Percentiles rank a stretch among this genome's conserved stretches.
phyloP scores from a whole-genome alignment of 371 early-diverging fungal genomes.

The Funneliformis caledonium region DNA sequence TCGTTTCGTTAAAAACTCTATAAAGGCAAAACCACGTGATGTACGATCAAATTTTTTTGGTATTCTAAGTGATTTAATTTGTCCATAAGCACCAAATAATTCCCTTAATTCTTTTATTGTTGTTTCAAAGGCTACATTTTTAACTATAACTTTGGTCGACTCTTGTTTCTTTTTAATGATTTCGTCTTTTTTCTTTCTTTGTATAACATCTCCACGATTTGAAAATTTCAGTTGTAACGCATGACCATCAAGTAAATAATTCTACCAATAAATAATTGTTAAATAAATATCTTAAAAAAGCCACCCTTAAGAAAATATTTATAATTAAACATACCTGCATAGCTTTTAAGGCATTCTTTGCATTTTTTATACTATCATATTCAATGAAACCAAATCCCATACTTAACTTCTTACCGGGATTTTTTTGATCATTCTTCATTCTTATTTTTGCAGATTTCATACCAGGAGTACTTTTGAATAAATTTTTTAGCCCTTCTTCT shows the following conservation, averaged over 20 bases:
- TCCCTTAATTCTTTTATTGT: conserved; percentile 93
- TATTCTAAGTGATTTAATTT: conserved; percentile 93
- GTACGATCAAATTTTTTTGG: conserved; percentile 95
- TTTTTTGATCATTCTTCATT: conserved; percentile 81
- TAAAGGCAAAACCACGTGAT: conserved; percentile 98
- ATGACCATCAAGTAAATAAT: conserved; percentile 83
- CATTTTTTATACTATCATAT: conserved; percentile 77
- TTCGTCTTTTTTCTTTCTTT: conserved; percentile 50
- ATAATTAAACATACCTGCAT: conserved; percentile 62
- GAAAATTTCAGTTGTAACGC: conserved; percentile 87
- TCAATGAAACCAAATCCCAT: conserved; percentile 99
- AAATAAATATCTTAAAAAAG: neutral
- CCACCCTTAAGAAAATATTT: neutral
- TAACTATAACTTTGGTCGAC: conserved; percentile 89
- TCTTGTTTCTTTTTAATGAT: conserved; percentile 46
- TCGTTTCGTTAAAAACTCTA: conserved; percentile 93
- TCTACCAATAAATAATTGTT: conserved; percentile 49
- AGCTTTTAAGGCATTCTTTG: conserved; percentile 78
- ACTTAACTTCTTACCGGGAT: conserved; percentile 70
- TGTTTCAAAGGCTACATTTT: conserved; percentile 99
- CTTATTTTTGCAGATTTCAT: conserved; percentile 79
- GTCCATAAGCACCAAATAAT: conserved; percentile 90
- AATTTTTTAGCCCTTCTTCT: conserved; percentile 69
- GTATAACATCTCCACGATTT: conserved; percentile 55
- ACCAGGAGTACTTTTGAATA: conserved; percentile 73